Evolutionary conservation across 179 eudicot genomes (phyloP).

Genomic region (Corrigiola litoralis): DNA sequence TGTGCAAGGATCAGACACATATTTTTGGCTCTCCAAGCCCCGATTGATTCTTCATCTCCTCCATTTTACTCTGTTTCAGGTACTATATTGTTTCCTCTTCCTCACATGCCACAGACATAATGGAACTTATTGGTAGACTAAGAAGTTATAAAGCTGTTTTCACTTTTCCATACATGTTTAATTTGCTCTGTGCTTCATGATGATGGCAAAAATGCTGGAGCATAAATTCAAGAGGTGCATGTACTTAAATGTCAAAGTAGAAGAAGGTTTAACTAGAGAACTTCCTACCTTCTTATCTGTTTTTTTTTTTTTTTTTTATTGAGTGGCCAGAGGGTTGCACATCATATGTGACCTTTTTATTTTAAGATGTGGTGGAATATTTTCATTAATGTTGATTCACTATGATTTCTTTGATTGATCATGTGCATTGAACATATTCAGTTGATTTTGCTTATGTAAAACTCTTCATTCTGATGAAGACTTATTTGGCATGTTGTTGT

Average conservation of each 20-base stretch:
- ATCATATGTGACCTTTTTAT: neutral
- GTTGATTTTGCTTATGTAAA: neutral
- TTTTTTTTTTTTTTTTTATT: too few relatives aligned
- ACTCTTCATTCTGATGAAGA: conserved; percentile 8
- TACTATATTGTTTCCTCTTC: conserved; percentile 12
- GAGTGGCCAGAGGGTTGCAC: neutral
- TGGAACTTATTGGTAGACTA: neutral
- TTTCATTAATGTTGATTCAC: neutral
- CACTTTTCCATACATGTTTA: too few relatives aligned
- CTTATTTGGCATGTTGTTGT: conserved; percentile 12
- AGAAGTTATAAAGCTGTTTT: too few relatives aligned
- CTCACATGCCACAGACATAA: neutral
- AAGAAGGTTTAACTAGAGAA: neutral
- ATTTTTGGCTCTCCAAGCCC: conserved; percentile 78
- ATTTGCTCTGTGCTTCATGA: too few relatives aligned
- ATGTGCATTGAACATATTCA: neutral
- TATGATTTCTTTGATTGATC: too few relatives aligned
- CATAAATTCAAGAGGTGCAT: too few relatives aligned
- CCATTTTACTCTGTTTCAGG: conserved; percentile 85
- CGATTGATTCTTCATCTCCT: conserved; percentile 68
- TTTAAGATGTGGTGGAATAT: neutral
- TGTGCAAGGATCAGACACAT: conserved; percentile 76
- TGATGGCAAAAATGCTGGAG: too few relatives aligned
- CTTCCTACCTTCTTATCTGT: too few relatives aligned
- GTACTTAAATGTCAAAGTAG: too few relatives aligned